Evolutionary conservation across 2,329 filamentous ascomycete species (phyloP).

Genomic region (Neophaeococcomyces mojaviensis): DNA sequence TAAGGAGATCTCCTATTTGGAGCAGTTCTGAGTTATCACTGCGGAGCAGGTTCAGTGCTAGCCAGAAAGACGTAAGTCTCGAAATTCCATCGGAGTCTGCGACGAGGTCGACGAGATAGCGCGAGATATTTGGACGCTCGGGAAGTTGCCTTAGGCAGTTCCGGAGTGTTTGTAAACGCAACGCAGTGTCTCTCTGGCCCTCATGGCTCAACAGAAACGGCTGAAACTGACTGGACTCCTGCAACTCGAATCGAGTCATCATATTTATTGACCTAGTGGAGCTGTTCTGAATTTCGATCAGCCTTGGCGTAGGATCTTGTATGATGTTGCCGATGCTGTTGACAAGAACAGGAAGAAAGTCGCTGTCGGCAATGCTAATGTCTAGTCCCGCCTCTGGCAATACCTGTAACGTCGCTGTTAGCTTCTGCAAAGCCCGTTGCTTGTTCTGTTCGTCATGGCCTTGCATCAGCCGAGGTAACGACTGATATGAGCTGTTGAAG

Average conservation of each 20-base stretch:
- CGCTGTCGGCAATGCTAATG: background rate
- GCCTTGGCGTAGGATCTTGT: constrained; percentile 19
- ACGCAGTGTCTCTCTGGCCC: constrained; percentile 42
- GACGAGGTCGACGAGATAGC: constrained; percentile 57
- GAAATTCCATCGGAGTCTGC: constrained; percentile 51
- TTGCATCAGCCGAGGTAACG: constrained; percentile 76
- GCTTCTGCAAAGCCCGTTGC: constrained; percentile 61
- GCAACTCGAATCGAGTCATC: constrained; percentile 7
- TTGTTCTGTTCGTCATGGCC: constrained; percentile 74
- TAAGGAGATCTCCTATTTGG: constrained; percentile 60
- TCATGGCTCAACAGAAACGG: constrained; percentile 20
- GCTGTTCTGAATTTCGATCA: constrained; percentile 11
- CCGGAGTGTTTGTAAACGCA: constrained; percentile 52
- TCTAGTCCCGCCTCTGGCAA: background rate
- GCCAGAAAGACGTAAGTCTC: constrained; percentile 69
- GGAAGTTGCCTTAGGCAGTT: constrained; percentile 47
- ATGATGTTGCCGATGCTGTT: constrained; percentile 60
- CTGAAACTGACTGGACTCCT: constrained; percentile 7
- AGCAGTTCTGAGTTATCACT: constrained; percentile 45
- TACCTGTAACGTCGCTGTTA: constrained; percentile 41
- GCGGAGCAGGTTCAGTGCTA: constrained; percentile 65
- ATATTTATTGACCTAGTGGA: constrained; percentile 3
- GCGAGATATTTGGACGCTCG: constrained; percentile 46
- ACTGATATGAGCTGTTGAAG: constrained; percentile 72
- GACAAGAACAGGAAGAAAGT: constrained; percentile 58